Percentiles rank a stretch among this genome's conserved stretches.
phyloP scores from a whole-genome alignment of 2,329 filamentous ascomycete genomes.

The Fusarium poae region DNA sequence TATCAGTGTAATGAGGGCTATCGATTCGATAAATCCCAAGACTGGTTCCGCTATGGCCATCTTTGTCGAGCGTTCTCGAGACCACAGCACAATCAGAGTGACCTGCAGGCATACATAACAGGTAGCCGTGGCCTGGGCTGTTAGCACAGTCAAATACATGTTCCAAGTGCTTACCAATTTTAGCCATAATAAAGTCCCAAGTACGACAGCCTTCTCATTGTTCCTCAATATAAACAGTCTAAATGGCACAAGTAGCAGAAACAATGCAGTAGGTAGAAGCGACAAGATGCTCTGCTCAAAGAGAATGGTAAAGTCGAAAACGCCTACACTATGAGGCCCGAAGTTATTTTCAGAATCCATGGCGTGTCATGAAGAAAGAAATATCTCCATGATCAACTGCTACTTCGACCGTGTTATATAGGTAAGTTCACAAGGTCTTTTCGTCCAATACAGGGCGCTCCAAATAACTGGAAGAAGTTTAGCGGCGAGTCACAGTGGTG shows the following conservation, averaged over 20 bases:
- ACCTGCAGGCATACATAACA: constrained; percentile 43
- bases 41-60: constrained; percentile 50
- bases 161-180: constrained; percentile 36
- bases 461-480: constrained; percentile 20
- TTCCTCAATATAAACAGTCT: constrained; percentile 34
- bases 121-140: constrained; percentile 16
- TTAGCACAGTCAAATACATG: not conserved
- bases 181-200: constrained; percentile 34
- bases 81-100: constrained; percentile 48
- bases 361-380: not conserved
- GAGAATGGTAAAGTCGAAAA: constrained; percentile 51
- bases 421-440: too few relatives aligned
- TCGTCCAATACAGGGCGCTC: constrained; percentile 2
- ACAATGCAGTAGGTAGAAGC: constrained; percentile 45
- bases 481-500: not conserved
- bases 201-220: not conserved
- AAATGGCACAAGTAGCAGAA: constrained; percentile 43
- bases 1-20: constrained; percentile 48
- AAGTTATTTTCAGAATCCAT: constrained; percentile 41
- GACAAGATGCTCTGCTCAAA: constrained; percentile 52
- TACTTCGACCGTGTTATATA: constrained; percentile 6
- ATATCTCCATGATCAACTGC: not conserved
- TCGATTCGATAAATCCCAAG: constrained; percentile 47
- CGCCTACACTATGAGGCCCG: constrained; percentile 44
- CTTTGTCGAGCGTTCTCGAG: constrained; percentile 39